phyloP scores from a whole-genome alignment of 2,329 filamentous ascomycete species.

The Ophiostoma sp. region DNA sequence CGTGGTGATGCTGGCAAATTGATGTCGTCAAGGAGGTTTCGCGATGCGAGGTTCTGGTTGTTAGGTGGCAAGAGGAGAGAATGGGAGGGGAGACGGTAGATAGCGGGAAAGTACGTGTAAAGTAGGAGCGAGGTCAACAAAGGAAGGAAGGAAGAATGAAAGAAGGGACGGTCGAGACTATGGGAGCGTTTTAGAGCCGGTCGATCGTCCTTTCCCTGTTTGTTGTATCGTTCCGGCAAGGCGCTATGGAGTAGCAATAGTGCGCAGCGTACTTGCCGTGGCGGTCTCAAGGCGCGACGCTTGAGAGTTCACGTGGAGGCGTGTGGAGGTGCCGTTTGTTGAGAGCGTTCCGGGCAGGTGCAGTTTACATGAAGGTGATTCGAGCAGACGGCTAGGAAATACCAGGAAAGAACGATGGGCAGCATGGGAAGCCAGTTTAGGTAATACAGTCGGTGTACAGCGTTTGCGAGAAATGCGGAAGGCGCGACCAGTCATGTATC shows the following conservation, averaged over 20 bases:
- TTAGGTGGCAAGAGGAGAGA: neutral
- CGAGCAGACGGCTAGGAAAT: too few species aligned
- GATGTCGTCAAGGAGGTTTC: neutral
- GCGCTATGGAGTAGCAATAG: constrained; percentile 15
- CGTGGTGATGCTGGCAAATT: neutral
- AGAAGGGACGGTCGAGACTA: constrained; percentile 3
- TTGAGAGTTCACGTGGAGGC: constrained; percentile 20
- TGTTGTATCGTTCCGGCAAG: constrained; percentile 14
- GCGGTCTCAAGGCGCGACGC: neutral
- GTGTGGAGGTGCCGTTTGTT: constrained; percentile 19
- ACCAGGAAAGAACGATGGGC: neutral
- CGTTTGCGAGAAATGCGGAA: constrained; percentile 3
- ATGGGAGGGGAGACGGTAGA: neutral
- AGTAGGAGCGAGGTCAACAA: neutral
- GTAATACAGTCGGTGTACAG: neutral
- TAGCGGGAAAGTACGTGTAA: neutral
- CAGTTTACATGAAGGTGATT: neutral
- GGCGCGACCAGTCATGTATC: constrained; percentile 13
- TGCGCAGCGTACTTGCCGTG: constrained; percentile 1
- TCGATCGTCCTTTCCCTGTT: constrained; percentile 15
- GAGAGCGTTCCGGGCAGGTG: neutral
- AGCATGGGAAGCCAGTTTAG: neutral
- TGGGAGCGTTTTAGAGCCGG: constrained; percentile 1
- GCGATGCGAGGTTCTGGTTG: neutral
- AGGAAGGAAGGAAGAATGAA: neutral